Evolutionary conservation across 495 filamentous ascomycete genomes (phyloP).

Genomic region (Lophiotrema nucula): DNA sequence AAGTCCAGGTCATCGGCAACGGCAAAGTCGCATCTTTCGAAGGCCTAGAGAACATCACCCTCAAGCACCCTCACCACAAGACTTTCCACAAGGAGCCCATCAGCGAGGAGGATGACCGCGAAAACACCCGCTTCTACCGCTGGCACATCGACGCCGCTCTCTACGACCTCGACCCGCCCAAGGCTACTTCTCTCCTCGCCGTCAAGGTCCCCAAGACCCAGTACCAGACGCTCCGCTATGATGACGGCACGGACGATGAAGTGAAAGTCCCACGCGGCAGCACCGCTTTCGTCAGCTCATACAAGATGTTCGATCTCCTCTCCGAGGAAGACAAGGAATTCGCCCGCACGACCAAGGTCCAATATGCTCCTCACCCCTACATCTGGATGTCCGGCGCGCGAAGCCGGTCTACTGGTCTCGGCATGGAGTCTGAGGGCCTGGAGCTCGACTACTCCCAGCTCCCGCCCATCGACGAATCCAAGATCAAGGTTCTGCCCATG

Average conservation of each 20-base stretch:
- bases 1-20: slow-evolving; percentile 77
- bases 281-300: slow-evolving; percentile 70
- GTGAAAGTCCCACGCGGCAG: slow-evolving; percentile 68
- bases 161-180: slow-evolving; percentile 67
- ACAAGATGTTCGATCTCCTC: slow-evolving; percentile 62
- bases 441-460: slow-evolving; percentile 58
- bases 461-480: slow-evolving; percentile 59
- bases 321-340: slow-evolving; percentile 65
- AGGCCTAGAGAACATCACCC: slow-evolving; percentile 61
- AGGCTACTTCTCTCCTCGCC: slow-evolving; percentile 67
- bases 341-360: slow-evolving; percentile 59
- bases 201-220: slow-evolving; percentile 65
- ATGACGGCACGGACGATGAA: slow-evolving; percentile 67
- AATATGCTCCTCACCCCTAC: slow-evolving; percentile 75
- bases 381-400: slow-evolving; percentile 70
- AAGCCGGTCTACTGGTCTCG: slow-evolving; percentile 64
- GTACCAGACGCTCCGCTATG: slow-evolving; percentile 64
- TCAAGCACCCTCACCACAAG: slow-evolving; percentile 72
- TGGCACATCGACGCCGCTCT: slow-evolving; percentile 80
- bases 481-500: slow-evolving; percentile 69
- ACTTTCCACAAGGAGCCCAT: slow-evolving; percentile 68
- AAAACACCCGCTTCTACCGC: slow-evolving; percentile 69
- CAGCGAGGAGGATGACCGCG: slow-evolving; percentile 60
- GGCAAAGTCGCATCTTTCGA: slow-evolving; percentile 64
- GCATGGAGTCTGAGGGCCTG: slow-evolving; percentile 59